Conservation (phyloP, 179 eudicot species). For the Amaranthus tricolor region DNA sequence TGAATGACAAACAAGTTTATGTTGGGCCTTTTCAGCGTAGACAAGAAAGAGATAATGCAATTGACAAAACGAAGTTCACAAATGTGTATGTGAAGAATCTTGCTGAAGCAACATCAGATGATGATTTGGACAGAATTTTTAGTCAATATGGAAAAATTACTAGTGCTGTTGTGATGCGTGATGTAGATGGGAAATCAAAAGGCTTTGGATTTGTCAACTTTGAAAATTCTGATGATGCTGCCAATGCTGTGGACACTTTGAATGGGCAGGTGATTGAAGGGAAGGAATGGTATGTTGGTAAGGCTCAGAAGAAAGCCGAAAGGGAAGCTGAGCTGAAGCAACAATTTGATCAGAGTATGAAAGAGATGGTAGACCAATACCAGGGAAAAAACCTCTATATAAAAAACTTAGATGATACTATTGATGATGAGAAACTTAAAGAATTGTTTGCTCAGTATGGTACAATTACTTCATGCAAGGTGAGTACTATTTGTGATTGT, state of each 20-base stretch:
- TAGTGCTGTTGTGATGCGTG: conserved; percentile 72
- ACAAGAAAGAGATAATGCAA: conserved; percentile 54
- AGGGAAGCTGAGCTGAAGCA: conserved; percentile 61
- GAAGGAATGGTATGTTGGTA: conserved; percentile 83
- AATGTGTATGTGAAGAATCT: conserved; percentile 74
- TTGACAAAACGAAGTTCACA: conserved; percentile 52
- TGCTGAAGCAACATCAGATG: conserved; percentile 60
- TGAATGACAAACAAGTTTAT: conserved; percentile 76
- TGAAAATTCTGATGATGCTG: conserved; percentile 74
- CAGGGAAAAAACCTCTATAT: conserved; percentile 67
- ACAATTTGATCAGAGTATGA: conserved; percentile 58
- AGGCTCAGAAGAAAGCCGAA: conserved; percentile 83
- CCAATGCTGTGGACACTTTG: conserved; percentile 60
- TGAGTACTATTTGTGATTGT: conserved; percentile 24
- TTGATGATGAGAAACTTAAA: conserved; percentile 72
- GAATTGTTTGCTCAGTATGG: conserved; percentile 69
- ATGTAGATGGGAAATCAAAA: conserved; percentile 65
- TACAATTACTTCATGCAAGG: conserved; percentile 74
- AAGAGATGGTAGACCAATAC: conserved; percentile 59
- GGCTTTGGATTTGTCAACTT: conserved; percentile 82
- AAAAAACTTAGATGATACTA: conserved; percentile 67
- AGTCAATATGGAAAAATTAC: conserved; percentile 64
- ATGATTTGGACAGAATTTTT: conserved; percentile 49
- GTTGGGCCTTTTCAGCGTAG: conserved; percentile 65
- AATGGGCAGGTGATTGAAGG: conserved; percentile 62